Base-by-base conservation (phyloP, 495 filamentous ascomycete genomes). In the Aspergillus hancockii region DNA sequence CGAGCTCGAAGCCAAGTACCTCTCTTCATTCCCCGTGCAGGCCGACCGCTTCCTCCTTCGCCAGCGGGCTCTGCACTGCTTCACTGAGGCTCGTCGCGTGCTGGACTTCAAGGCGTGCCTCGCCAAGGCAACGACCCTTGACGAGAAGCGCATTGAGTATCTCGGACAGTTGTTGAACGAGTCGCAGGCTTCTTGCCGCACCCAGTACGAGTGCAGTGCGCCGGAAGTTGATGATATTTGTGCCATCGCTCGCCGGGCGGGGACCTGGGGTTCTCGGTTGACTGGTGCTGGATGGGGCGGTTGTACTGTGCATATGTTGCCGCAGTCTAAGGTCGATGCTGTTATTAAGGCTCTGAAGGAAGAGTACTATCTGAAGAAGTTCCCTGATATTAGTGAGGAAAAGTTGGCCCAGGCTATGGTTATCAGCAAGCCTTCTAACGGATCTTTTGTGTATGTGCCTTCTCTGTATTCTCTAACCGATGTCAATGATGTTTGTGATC, bases 261-360 rank as follows among this genome's bases (percentile, higher is more conserved):
- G 95, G 21, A 83, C 87, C 41, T 93, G 89, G 73, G 95, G 94
- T 21, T 90, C 88, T 63, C 82, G 94, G 9, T 75, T 98, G 66
- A 98, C 94, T 2, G 94, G 94, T 51, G 94, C 94, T 16, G 94
- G 94, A 28, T 98, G 94, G 94, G 94, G 94, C 60, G 94, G 94
- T 13, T 98, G 95, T 72, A 92, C 84, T 46, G 93, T 98, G 51
- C 95, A 98, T 73, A 82, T 98, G 57, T 86, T 98, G 49, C 89
- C 93, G 2, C 88, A 86, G 63, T 84, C 91, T 57, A 93, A 89
- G 75, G 89, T 96, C 1, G 86, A 91, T n/a, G 85, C 75, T 38
- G 88, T 98, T 23, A 90, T 83, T 68, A 76, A 82, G 68, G 88
- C 88, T 19, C 88, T 91, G 84, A 81, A 88, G 67, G 78, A 84